These are phyloP conservation scores for Macrocystidia cucumis DNA, from an alignment of 1,284 basidiomycete genomes.

Conservation along the genomic window DNA sequence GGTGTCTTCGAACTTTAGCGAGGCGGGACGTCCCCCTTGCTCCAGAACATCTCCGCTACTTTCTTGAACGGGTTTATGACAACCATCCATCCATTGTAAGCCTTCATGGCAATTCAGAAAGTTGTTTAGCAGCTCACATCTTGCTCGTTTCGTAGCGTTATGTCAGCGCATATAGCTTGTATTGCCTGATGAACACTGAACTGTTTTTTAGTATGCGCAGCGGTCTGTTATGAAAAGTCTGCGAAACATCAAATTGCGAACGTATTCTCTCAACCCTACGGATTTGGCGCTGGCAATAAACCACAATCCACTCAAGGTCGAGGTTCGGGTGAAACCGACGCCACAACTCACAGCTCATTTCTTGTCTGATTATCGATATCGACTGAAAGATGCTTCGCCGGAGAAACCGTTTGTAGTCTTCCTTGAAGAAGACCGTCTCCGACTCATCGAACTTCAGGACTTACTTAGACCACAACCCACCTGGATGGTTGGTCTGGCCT, in stretches of 20 bases:
- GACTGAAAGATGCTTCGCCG: slow-evolving; percentile 27
- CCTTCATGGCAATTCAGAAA: slow-evolving; percentile 8
- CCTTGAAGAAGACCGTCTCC: not conserved
- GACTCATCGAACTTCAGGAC: slow-evolving; percentile 23
- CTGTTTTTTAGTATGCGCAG: slow-evolving; percentile 50
- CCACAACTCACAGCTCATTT: slow-evolving; percentile 51
- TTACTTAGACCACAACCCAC: slow-evolving; percentile 44
- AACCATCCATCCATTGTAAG: slow-evolving; percentile 59
- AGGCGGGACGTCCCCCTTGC: slow-evolving; percentile 67
- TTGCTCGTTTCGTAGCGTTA: slow-evolving; percentile 38
- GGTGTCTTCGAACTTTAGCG: slow-evolving; percentile 68
- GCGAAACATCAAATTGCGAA: slow-evolving; percentile 75
- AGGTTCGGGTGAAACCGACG: slow-evolving; percentile 42
- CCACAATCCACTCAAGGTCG: slow-evolving; percentile 52
- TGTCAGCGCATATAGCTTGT: slow-evolving; percentile 29
- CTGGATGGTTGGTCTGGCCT: slow-evolving; percentile 58
- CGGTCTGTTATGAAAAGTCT: slow-evolving; percentile 59
- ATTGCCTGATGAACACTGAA: slow-evolving; percentile 5
- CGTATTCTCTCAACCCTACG: slow-evolving; percentile 49
- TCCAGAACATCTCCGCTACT: slow-evolving; percentile 42
- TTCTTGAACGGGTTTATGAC: slow-evolving; percentile 49
- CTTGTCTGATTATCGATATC: slow-evolving; percentile 38
- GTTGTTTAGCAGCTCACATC: not conserved
- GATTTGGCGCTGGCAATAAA: slow-evolving; percentile 48
- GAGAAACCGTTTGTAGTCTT: slow-evolving; percentile 34